These are phyloP conservation scores for Dacryopinax spathularia DNA, from an alignment of 768 basidiomycete species.

Conservation along the genomic window DNA sequence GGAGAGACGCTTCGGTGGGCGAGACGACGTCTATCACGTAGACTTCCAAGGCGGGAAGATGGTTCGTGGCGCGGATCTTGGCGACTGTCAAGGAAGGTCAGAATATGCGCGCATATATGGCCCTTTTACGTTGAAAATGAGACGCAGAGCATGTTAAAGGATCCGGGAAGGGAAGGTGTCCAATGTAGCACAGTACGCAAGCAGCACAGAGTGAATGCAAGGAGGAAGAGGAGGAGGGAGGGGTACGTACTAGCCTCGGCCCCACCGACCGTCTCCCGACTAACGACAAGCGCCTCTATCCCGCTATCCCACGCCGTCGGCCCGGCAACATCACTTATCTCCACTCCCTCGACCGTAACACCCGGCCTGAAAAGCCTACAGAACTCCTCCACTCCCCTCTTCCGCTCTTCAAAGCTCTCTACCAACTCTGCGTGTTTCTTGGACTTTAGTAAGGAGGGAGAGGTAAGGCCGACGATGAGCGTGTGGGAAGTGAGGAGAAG, in stretches of 20 bases:
- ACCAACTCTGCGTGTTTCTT: conserved; percentile 59
- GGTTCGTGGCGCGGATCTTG: conserved; percentile 38
- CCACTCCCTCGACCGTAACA: conserved; percentile 51
- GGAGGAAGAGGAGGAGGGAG: neutral
- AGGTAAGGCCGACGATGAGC: conserved; percentile 81
- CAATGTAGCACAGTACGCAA: neutral
- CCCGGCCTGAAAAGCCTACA: conserved; percentile 53
- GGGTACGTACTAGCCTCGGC: conserved; percentile 52
- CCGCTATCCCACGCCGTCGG: conserved; percentile 79
- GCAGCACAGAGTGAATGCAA: neutral
- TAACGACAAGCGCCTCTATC: conserved; percentile 85
- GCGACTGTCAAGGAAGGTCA: conserved; percentile 55
- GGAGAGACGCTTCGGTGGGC: conserved; percentile 41
- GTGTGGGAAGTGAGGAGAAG: conserved; percentile 67
- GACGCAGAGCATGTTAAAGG: neutral
- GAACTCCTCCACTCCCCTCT: conserved; percentile 47
- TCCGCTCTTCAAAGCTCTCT: conserved; percentile 46
- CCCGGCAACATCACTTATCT: conserved; percentile 76
- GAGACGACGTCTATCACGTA: conserved; percentile 88
- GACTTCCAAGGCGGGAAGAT: conserved; percentile 44
- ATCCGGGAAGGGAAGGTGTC: neutral
- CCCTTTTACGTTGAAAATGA: too few relatives aligned
- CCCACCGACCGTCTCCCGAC: conserved; percentile 71
- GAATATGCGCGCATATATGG: too few relatives aligned
- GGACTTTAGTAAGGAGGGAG: conserved; percentile 47